Conservation (phyloP, 495 filamentous ascomycete genomes). For the Penicillium egyptiacum region DNA sequence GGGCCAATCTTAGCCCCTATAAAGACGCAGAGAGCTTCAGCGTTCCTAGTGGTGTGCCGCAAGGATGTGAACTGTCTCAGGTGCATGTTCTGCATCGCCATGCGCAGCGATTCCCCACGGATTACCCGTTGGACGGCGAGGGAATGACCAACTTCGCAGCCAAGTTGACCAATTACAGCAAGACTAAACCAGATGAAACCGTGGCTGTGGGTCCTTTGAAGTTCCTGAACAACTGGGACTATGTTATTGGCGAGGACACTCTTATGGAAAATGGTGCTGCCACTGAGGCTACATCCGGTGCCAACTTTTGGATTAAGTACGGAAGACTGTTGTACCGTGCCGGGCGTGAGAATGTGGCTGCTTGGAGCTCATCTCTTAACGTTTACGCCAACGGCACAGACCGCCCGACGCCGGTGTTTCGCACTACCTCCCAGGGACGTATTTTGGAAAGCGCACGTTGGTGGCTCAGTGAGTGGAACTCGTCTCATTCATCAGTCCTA, state of each 20-base stretch:
- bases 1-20: slow-evolving; percentile 53
- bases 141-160: slow-evolving; percentile 47
- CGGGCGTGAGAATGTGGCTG: slow-evolving; percentile 34
- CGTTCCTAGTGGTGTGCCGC: slow-evolving; percentile 47
- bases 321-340: slow-evolving; percentile 51
- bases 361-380: slow-evolving; percentile 45
- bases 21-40: slow-evolving; percentile 43
- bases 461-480: slow-evolving; percentile 38
- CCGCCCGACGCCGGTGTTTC: slow-evolving; percentile 45
- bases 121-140: slow-evolving; percentile 40
- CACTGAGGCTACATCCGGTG: slow-evolving; percentile 52
- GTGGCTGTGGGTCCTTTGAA: slow-evolving; percentile 45
- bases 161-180: slow-evolving; percentile 49
- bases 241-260: slow-evolving; percentile 42
- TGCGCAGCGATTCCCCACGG: slow-evolving; percentile 51
- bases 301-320: slow-evolving; percentile 53
- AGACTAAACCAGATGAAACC: slow-evolving; percentile 27
- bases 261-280: slow-evolving; percentile 50
- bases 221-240: slow-evolving; percentile 52
- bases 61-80: slow-evolving; percentile 54
- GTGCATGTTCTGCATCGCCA: slow-evolving; percentile 53
- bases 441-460: slow-evolving; percentile 50
- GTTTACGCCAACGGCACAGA: slow-evolving; percentile 46
- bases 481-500: not conserved
- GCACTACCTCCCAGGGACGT: slow-evolving; percentile 50